Evolutionary conservation across 1,284 basidiomycete genomes (phyloP).

Genomic region (Rhodotorula sp.): DNA sequence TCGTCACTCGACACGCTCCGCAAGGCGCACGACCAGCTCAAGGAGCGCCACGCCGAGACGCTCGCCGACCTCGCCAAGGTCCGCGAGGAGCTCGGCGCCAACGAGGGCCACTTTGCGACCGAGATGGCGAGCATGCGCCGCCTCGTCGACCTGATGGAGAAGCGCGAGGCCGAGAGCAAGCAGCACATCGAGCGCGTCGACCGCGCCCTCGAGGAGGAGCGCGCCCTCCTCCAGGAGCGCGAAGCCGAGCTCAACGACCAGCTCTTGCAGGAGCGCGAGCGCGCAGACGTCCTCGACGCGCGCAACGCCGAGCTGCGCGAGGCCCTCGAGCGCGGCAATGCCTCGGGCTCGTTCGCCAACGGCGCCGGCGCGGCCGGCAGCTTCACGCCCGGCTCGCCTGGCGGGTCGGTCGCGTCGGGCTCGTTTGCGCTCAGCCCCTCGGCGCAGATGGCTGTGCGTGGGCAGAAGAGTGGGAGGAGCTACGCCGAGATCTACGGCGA

Average conservation of each 20-base stretch:
- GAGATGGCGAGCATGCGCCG: constrained; percentile 71
- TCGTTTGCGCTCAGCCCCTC: constrained; percentile 36
- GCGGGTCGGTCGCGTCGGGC: constrained; percentile 8
- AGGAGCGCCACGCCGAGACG: constrained; percentile 68
- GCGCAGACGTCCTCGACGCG: constrained; percentile 52
- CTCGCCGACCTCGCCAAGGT: constrained; percentile 70
- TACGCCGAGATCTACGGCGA: constrained; percentile 90
- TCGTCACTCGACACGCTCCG: constrained; percentile 69
- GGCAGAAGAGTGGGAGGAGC: constrained; percentile 65
- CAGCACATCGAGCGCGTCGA: constrained; percentile 75
- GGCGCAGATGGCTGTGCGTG: constrained; percentile 26
- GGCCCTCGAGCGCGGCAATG: constrained; percentile 48
- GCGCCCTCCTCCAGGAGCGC: constrained; percentile 66
- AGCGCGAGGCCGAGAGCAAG: constrained; percentile 74
- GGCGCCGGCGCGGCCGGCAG: neutral
- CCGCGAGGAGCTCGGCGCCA: constrained; percentile 70
- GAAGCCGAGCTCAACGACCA: constrained; percentile 65
- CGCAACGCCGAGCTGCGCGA: constrained; percentile 52
- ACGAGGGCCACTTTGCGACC: constrained; percentile 72
- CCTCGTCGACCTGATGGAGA: constrained; percentile 75
- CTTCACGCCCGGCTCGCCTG: constrained; percentile 14
- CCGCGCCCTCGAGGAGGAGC: constrained; percentile 69
- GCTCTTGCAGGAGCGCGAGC: constrained; percentile 58
- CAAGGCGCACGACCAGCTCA: constrained; percentile 65
- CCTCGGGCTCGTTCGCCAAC: neutral